These are phyloP conservation scores for Elsinoe australis DNA, from an alignment of 2,329 filamentous ascomycete genomes.

Conservation along the genomic window DNA sequence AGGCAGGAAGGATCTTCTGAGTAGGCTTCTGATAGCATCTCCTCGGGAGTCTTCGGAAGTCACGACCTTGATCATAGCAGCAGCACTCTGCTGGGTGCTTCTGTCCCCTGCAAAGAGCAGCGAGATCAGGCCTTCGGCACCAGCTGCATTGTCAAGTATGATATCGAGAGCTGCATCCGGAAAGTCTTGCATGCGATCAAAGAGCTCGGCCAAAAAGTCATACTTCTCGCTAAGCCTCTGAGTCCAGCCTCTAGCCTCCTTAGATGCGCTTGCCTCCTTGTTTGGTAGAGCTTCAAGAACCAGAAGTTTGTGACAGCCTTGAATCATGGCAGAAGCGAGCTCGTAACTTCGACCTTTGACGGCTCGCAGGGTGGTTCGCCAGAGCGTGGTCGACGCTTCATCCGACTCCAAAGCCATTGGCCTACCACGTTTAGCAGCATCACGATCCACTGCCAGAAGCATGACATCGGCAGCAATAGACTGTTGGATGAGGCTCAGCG, in stretches of 20 bases:
- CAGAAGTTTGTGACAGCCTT: conserved; percentile 62
- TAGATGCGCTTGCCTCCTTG: conserved; percentile 37
- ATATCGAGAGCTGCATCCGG: conserved; percentile 58
- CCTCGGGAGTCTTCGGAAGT: conserved; percentile 59
- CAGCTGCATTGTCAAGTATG: conserved; percentile 60
- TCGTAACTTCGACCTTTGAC: conserved; percentile 60
- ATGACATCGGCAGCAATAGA: conserved; percentile 64
- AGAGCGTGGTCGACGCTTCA: conserved; percentile 66
- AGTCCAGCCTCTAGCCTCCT: conserved; percentile 68
- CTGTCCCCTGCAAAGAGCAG: conserved; percentile 75
- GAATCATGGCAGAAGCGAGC: conserved; percentile 66
- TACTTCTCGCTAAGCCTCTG: conserved; percentile 56
- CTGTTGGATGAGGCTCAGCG: conserved; percentile 57
- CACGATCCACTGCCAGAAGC: conserved; percentile 60
- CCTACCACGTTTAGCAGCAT: conserved; percentile 53
- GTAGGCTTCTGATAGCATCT: conserved; percentile 54
- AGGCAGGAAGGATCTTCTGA: conserved; percentile 50
- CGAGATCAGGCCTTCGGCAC: conserved; percentile 67
- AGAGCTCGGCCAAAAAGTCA: conserved; percentile 59
- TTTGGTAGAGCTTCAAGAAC: conserved; percentile 63
- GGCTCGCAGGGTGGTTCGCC: conserved; percentile 65
- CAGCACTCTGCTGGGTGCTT: conserved; percentile 68
- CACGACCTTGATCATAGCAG: conserved; percentile 75
- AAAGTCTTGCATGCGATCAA: conserved; percentile 75
- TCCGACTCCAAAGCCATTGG: conserved; percentile 59